Percentiles rank a stretch among this genome's conserved stretches.
phyloP scores from a whole-genome alignment of 2,329 filamentous ascomycete genomes.

The Aureobasidium musti region DNA sequence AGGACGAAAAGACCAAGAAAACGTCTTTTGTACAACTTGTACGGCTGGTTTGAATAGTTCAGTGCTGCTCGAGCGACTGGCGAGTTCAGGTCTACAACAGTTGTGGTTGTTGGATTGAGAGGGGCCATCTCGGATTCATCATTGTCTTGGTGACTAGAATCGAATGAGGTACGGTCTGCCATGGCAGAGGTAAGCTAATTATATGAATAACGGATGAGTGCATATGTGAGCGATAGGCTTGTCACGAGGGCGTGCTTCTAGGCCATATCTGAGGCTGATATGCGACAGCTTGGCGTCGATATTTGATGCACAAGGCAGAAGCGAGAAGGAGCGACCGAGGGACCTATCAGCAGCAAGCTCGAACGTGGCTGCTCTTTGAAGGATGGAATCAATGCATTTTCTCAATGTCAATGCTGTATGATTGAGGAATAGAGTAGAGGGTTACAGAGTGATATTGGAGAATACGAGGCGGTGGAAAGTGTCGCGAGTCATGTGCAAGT shows the following conservation, averaged over 20 bases:
- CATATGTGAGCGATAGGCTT: background rate
- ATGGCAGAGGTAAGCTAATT: background rate
- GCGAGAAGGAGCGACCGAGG: constrained; percentile 4
- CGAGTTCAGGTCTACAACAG: no score
- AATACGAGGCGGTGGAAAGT: background rate
- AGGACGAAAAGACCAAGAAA: constrained; percentile 87
- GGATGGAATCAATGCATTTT: background rate
- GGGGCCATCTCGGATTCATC: constrained; percentile 16
- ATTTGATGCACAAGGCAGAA: background rate
- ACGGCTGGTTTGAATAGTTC: constrained; percentile 33
- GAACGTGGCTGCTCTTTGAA: background rate
- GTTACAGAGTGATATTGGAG: background rate
- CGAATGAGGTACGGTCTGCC: background rate
- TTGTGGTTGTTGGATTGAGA: background rate
- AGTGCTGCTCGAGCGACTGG: no score
- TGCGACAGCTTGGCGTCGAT: constrained; percentile 5
- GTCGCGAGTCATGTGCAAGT: constrained; percentile 19
- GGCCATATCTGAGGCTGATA: background rate
- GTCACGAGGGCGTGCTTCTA: constrained; percentile 15
- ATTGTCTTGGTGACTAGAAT: background rate
- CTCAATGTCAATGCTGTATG: background rate
- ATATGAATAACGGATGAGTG: background rate
- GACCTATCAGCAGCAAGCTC: background rate
- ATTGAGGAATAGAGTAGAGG: background rate
- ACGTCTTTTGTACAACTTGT: constrained; percentile 73